Base-by-base conservation (phyloP, 225 moss, liverwort and hornwort genomes). In the Asterella californica region DNA sequence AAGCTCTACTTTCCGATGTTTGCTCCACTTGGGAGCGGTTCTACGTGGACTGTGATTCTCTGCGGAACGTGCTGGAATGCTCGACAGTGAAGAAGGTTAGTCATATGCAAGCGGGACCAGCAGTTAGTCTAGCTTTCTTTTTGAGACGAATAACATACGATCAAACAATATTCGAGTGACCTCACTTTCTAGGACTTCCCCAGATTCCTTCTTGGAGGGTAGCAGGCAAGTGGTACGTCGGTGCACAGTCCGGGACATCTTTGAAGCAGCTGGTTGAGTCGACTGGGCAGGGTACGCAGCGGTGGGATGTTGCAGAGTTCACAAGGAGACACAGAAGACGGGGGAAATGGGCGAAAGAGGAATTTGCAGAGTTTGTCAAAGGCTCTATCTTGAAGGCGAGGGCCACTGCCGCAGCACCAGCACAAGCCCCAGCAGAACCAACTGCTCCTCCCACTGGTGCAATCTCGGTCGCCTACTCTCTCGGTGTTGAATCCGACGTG, bases 161-260 rank as follows among this genome's bases (percentile, higher is more conserved):
- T 12, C 15, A 8, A 65, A 57, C 2, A 29, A 38, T 67, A 25
- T 4, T 42, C 37, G 38, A 15, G 19, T 4, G 1, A 21, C 9
- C 67, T 67, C 42, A 70, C 65, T 65, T 33, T 65, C 65, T 65
- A 2, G 65, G 12, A 17, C 32, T 38, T 70, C 25, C 45, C 59
- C 78, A 78, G 68, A 59, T 79, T 42, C 79, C 79, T 38, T 38
- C 79, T 22, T 79, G 79, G 79, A 79, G 79, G 29, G 59, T 79
- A 36, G 52, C 70, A 27, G 79, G 79, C 9, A 79, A 70, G 30
- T 79, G 79, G 79, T 79, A 70, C 38, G 50, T 70, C 14, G 79
- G 79, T n/a, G 59, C 18, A 70, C 79, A 79, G 45, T 53, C 79
- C 30, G 57, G 50, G 57, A 38, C 69, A 59, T 79, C 79, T 15